Evolutionary conservation across 352 stramenopile genomes (phyloP).

Genomic region (Elongisporangium anandrum): DNA sequence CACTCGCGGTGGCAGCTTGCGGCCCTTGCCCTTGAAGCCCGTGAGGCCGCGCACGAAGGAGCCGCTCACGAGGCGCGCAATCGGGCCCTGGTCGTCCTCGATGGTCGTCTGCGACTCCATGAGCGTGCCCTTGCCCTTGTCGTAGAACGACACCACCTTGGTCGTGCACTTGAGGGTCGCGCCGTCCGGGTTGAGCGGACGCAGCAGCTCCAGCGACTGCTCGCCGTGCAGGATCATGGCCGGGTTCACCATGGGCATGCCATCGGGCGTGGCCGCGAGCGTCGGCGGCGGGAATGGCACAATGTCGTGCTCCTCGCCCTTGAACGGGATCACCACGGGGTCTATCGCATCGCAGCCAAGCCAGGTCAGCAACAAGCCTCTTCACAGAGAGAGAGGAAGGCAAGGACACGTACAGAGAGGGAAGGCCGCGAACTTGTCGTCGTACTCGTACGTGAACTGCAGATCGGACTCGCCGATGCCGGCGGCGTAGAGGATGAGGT

Average conservation of each 20-base stretch:
- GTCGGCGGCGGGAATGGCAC: conserved; percentile 83
- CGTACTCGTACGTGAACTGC: conserved; percentile 88
- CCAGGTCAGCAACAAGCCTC: not conserved
- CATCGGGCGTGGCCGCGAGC: conserved; percentile 44
- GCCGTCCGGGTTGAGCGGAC: conserved; percentile 56
- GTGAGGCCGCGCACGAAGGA: conserved; percentile 81
- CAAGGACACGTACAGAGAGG: conserved; percentile 49
- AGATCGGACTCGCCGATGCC: conserved; percentile 84
- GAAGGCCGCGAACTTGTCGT: conserved; percentile 85
- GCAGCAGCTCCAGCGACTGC: conserved; percentile 79
- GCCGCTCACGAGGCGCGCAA: conserved; percentile 72
- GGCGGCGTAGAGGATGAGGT: conserved; percentile 86
- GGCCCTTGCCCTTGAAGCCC: conserved; percentile 66
- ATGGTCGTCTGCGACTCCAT: conserved; percentile 86
- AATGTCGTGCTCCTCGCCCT: conserved; percentile 82
- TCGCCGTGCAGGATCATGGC: conserved; percentile 85
- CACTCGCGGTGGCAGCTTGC: conserved; percentile 59
- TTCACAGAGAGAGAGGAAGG: not conserved
- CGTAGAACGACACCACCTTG: conserved; percentile 78
- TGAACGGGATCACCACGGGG: conserved; percentile 85
- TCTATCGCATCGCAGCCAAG: conserved; percentile 17
- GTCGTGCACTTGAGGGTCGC: conserved; percentile 47
- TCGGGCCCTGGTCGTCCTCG: conserved; percentile 50
- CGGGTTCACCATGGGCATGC: conserved; percentile 75
- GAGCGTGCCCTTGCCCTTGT: conserved; percentile 80